Conservation (phyloP, 176 grass and related monocot species). For the Canna indica region DNA sequence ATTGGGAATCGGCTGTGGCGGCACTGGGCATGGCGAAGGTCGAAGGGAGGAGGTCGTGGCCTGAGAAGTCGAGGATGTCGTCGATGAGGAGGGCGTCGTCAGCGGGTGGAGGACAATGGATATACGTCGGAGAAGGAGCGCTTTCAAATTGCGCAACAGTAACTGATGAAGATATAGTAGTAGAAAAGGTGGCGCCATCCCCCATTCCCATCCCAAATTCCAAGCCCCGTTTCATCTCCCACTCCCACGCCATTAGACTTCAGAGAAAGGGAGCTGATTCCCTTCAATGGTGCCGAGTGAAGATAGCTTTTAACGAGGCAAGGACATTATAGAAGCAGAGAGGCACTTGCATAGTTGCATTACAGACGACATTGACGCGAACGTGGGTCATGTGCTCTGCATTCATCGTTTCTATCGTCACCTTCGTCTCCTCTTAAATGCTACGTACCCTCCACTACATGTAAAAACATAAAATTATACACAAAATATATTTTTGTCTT, state of each 20-base stretch:
- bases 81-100: background rate
- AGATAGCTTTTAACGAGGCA: background rate
- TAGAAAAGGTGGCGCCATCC: background rate
- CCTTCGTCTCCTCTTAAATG: background rate
- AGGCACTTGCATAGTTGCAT: slow-evolving; percentile 9
- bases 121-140: background rate
- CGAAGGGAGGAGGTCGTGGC: background rate
- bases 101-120: background rate
- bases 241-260: background rate
- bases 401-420: background rate
- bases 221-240: background rate
- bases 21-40: too few relatives aligned
- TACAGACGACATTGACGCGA: background rate
- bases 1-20: background rate
- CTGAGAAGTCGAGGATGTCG: slow-evolving; percentile 11
- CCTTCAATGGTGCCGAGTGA: background rate
- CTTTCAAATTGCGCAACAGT: background rate
- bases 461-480: too few relatives aligned
- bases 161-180: background rate
- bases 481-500: too few relatives aligned
- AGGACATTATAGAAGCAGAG: background rate
- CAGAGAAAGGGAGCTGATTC: background rate
- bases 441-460: background rate
- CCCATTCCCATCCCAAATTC: background rate
- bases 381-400: background rate